Evolutionary conservation across 2,329 filamentous ascomycete genomes (phyloP), one percentile per base, ranked within the genome.

Genomic region (Neonectria neomacrospora): DNA sequence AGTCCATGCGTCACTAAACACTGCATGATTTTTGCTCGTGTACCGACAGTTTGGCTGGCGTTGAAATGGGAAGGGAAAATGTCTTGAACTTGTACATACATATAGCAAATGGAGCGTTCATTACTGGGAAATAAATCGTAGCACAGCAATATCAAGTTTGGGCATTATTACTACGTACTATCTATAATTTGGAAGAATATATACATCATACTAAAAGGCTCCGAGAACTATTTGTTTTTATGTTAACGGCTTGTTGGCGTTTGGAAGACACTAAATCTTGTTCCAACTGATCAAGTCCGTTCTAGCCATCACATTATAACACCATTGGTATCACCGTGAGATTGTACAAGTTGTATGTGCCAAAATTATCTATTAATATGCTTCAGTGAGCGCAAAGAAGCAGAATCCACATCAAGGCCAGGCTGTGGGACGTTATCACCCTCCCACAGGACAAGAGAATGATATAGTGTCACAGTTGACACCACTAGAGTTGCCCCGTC

Each of bases 1-100:
- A 93, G 84, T 83, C 83, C 14, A 93, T 93, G 90, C 78, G 75
- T 39, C 74, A 78, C 14, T 82, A 70, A 69, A 44, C 9, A 14
- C n/a, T 16, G 2, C 9, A 26, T 51, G 34, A 10, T 39, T 58
- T 23, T 9, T 50, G 11, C 22, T n/a, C 8, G 28, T 54, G 41
- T 20, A 50, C 34, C 23, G 11, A 41, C 22, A 37, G 6, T n/a
- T n/a, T n/a, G n/a, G 32, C 9, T 39, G 67, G 71, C 63, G 69
- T 73, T 73, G 41, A 51, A 59, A 32, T 32, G 47, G 44, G 62
- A 32, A 20, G 20, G 18, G 45, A 53, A 50, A 20, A 48, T 57
- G 23, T 58, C 16, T 37, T 45, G n/a, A 53, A 47, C 4, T 55
- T 45, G n/a, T 44, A 32, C 23, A 39, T 45, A 42, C n/a, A n/a